phyloP scores from a whole-genome alignment of 1,139 yeast species.

The Yamadazyma membranifaciens region DNA sequence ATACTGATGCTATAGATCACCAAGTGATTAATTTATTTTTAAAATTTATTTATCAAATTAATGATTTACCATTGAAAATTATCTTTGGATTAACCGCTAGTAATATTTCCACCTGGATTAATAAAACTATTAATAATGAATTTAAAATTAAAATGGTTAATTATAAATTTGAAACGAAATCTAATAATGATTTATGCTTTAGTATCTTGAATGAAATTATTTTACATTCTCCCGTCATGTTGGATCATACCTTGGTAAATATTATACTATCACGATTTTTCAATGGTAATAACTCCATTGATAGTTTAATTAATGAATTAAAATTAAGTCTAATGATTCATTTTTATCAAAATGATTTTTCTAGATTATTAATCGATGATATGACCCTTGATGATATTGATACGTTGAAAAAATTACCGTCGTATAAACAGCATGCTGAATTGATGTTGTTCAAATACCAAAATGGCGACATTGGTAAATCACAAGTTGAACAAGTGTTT shows the following conservation, averaged over 20 bases:
- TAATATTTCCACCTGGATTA: constrained; percentile 37
- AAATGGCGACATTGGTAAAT: constrained; percentile 8
- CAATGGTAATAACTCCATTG: constrained; percentile 49
- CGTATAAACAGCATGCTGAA: constrained; percentile 40
- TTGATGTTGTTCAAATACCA: constrained; percentile 11
- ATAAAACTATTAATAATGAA: constrained; percentile 30
- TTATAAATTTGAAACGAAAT: constrained; percentile 43
- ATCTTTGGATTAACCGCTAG: constrained; percentile 55
- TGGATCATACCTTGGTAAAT: constrained; percentile 31
- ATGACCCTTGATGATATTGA: constrained; percentile 12
- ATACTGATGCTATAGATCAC: constrained; percentile 57
- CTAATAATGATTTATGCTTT: constrained; percentile 39
- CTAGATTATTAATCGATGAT: constrained; percentile 30
- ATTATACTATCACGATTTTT: constrained; percentile 37
- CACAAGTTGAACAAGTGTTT: constrained; percentile 1
- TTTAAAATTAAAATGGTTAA: constrained; percentile 33
- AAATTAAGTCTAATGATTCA: constrained; percentile 68
- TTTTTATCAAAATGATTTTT: constrained; percentile 67
- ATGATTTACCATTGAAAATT: constrained; percentile 41
- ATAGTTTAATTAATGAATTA: constrained; percentile 51
- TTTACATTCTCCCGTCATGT: constrained; percentile 21
- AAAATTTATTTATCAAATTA: constrained; percentile 41
- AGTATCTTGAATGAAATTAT: constrained; percentile 36
- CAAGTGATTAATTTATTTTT: constrained; percentile 52
- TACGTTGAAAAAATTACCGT: constrained; percentile 33